Evolutionary conservation across 2,329 filamentous ascomycete genomes (phyloP), one percentile per base, ranked within the genome.

Genomic region (Alternaria brassicicola): DNA sequence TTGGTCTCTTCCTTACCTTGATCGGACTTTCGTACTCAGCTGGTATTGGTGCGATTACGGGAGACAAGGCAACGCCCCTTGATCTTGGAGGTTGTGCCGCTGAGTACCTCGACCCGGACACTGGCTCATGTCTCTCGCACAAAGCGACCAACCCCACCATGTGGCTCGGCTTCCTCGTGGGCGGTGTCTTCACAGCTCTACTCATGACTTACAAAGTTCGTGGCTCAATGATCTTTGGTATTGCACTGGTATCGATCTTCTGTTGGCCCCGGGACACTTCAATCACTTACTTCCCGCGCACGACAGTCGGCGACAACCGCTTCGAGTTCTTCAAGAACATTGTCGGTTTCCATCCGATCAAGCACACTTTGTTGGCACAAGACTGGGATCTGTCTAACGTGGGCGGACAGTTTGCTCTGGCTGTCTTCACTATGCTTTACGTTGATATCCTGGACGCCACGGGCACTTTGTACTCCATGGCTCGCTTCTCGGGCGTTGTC

Each of bases 241-340:
- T 96, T 62, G 77, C 93, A 21, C 84, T 96, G 19, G 92, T 96
- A 52, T 92, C 89, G 62, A 89, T 96, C 76, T 91, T 94, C 76
- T 95, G 91, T 4, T 96, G 92, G 92, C 92, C 92, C 0, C 86
- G 92, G 19, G 80, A 83, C 21, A 94, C 91, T 0, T 75, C 84
- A 0, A 87, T 96, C 57, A 94, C 92, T 2, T 92, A 89, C 76
- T 96, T 96, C 78, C 91, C 92, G 0, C 83, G 93, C 68, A 91
- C 86, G 0, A 67, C 82, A 0, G 74, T 88, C 2, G 92, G 92
- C 36, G 82, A 93, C 74, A 83, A 83, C 68, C 81, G 81, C 36
- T 96, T 95, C 75, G 83, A 93, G 66, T 96, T 95, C 78, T 96
- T 96, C 85, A 92, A 91, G 77, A 85, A 92, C 72, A 90, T 96